phyloP scores from a whole-genome alignment of 1,284 basidiomycete genomes.

The Rhodotorula sp. region DNA sequence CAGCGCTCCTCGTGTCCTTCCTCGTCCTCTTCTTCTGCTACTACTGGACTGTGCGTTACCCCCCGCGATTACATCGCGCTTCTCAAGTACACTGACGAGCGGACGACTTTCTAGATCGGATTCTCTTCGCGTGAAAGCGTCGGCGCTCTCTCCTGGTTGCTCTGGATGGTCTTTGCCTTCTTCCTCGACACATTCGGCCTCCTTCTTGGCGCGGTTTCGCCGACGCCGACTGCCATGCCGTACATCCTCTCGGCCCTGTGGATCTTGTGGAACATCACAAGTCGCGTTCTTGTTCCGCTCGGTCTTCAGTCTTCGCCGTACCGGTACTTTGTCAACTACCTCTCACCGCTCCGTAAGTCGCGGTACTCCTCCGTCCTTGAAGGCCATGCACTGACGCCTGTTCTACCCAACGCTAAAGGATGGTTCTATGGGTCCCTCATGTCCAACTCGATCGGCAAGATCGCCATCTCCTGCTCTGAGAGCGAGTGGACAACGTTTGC shows the following conservation, averaged over 20 bases:
- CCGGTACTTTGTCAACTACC: background rate
- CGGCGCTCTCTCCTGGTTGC: constrained; percentile 10
- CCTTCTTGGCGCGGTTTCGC: constrained; percentile 20
- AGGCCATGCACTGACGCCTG: background rate
- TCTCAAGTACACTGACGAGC: background rate
- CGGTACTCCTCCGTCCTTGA: too few relatives aligned
- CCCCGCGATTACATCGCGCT: background rate
- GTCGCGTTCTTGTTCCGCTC: background rate
- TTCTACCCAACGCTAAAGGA: background rate
- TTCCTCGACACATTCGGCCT: constrained; percentile 1
- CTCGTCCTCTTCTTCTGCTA: constrained; percentile 30
- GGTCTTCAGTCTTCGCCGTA: background rate
- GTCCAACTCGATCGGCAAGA: background rate
- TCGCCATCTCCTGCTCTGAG: constrained; percentile 1
- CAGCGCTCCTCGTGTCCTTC: constrained; percentile 20
- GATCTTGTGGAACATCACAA: constrained; percentile 6
- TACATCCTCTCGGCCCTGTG: constrained; percentile 13
- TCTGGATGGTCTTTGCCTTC: background rate
- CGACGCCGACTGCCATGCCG: background rate
- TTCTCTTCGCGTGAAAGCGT: background rate
- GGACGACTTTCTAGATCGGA: constrained; percentile 1
- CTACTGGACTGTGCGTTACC: constrained; percentile 15
- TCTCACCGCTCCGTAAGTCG: background rate
- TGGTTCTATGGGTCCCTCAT: constrained; percentile 12
- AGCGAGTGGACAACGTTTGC: constrained; percentile 8